These are phyloP conservation scores for Acmispon strigosus DNA, from an alignment of 306 rosid species.

Conservation along the genomic window DNA sequence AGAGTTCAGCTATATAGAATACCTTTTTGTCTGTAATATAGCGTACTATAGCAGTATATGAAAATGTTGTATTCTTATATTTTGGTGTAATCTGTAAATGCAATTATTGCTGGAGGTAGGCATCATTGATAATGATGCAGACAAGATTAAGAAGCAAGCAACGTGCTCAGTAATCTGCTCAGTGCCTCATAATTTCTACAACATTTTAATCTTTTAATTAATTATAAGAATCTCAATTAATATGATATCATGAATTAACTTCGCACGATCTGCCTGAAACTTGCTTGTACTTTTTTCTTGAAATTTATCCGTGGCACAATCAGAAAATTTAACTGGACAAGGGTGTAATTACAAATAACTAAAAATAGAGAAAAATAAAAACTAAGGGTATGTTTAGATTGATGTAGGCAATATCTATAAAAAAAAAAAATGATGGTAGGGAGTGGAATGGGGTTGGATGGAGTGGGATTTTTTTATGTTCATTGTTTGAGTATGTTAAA, in stretches of 20 bases:
- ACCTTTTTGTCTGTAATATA: too few species aligned
- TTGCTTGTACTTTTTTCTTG: background rate
- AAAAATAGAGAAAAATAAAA: too few species aligned
- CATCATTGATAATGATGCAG: conserved; percentile 13
- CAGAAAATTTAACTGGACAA: background rate
- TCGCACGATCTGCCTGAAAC: conserved; percentile 13
- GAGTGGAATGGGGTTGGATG: too few species aligned
- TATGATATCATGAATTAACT: background rate
- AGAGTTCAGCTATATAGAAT: too few species aligned
- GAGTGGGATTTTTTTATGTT: too few species aligned
- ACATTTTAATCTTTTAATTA: background rate
- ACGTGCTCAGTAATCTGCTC: conserved; percentile 32
- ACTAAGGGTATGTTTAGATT: too few species aligned
- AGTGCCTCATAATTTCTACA: background rate
- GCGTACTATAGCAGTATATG: too few species aligned
- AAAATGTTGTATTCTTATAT: too few species aligned
- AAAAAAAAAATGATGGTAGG: too few species aligned
- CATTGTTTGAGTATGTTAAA: too few species aligned
- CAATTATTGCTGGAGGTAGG: background rate
- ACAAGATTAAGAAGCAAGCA: conserved; percentile 32
- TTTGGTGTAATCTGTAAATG: too few species aligned
- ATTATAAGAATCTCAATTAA: conserved; percentile 7
- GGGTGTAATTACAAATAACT: background rate
- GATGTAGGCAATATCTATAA: too few species aligned
- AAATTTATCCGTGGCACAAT: background rate